phyloP scores from a whole-genome alignment of 1,284 basidiomycete genomes.

The Quambalaria eucalypti region DNA sequence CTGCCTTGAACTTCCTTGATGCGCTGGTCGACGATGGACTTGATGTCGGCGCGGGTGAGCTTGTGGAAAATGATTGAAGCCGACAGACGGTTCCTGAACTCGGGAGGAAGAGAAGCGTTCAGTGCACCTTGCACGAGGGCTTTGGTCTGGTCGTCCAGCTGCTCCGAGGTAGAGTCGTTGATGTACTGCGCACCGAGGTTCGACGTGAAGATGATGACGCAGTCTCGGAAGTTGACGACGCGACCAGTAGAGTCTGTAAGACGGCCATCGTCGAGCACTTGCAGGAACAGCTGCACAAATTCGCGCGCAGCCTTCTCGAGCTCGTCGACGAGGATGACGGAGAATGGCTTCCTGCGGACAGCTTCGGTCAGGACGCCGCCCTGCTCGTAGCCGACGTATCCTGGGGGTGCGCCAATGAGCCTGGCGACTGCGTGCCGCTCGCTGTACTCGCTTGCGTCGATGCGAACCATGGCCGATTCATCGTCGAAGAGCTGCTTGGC shows the following conservation, averaged over 20 bases:
- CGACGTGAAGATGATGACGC: constrained; percentile 84
- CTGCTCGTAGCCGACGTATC: constrained; percentile 83
- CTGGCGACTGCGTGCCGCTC: constrained; percentile 55
- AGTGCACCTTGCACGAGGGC: constrained; percentile 52
- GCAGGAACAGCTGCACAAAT: constrained; percentile 66
- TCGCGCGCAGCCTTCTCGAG: constrained; percentile 49
- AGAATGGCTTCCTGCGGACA: constrained; percentile 45
- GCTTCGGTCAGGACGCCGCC: constrained; percentile 59
- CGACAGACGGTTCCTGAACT: constrained; percentile 54
- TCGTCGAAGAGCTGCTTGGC: constrained; percentile 53
- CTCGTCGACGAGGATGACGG: constrained; percentile 47
- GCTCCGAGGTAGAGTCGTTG: constrained; percentile 51
- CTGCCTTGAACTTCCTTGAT: constrained; percentile 61
- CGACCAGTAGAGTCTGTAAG: constrained; percentile 61
- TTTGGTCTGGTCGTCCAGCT: constrained; percentile 50
- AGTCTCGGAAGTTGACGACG: constrained; percentile 68
- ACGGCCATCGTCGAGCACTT: constrained; percentile 82
- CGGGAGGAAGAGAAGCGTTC: constrained; percentile 52
- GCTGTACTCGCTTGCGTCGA: constrained; percentile 52
- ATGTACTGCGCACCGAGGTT: constrained; percentile 61
- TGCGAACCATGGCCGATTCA: constrained; percentile 54
- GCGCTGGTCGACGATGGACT: constrained; percentile 53
- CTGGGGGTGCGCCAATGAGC: constrained; percentile 53
- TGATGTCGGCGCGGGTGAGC: constrained; percentile 51
- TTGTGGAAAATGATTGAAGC: constrained; percentile 55